Evolutionary conservation across 345 rosid genomes (phyloP), one percentile per base, ranked within the genome.

Genomic region (Corymbia maculata): DNA sequence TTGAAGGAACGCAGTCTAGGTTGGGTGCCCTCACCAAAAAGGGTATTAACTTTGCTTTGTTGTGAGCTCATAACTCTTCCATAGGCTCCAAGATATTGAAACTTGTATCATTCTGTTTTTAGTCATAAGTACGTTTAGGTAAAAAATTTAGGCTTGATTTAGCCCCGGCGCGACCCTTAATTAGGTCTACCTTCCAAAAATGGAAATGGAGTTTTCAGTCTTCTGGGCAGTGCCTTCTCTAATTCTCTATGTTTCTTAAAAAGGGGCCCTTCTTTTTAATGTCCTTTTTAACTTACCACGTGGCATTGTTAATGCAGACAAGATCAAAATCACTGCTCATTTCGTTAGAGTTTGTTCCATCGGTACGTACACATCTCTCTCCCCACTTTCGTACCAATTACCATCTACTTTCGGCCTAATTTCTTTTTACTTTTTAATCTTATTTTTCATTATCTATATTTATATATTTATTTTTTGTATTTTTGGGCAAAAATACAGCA

Each of bases 111-210:
- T 32, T 8, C 7, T 3, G n/a, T 30, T 68, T 68, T 32, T 1
- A 68, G 15, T 8, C 17, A 15, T 0, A 3, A 68, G 6, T 15
- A 68, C 9, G 2, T 68, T 8, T 16, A 68, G 12, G 4, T 32
- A 32, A 68, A 12, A 22, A 32, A 30, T 68, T 8, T 32, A 0
- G 45, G 1, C 0, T 68, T 0, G 0, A 32, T 68, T 68, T 1
- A 0, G 22, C 9, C 36, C 13, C 6, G 0, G 4, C 1, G 17
- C 0, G 0, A 13, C 2, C 47, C 12, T 5, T 57, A 1, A 22
- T 57, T 57, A 57, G 64, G 28, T 17, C 80, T 17, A 17, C 2
- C 22, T 36, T 47, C 14, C 44, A 70, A 70, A 70, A 47, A 36
- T 70, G 47, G 4, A 17, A 36, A 5, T 30, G 0, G 44, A 44